These are phyloP conservation scores for Coemansia sp. DNA, from an alignment of 192 early-diverging fungal species.

Conservation along the genomic window DNA sequence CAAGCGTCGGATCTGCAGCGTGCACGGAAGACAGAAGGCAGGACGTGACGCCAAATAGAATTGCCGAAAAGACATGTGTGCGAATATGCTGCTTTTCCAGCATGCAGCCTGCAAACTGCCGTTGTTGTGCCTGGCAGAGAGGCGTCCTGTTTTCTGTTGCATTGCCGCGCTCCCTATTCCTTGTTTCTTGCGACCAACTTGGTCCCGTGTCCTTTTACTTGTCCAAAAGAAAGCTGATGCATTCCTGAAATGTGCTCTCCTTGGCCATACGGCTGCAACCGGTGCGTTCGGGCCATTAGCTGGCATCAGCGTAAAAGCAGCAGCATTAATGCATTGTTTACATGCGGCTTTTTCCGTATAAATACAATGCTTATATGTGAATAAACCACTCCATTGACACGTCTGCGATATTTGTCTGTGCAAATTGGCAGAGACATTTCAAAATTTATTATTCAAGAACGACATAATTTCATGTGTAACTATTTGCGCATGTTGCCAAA, in stretches of 20 bases:
- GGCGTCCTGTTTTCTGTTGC: conserved; percentile 2
- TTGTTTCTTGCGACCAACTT: background rate
- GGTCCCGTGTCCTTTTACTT: conserved; percentile 1
- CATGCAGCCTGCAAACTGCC: conserved; percentile 8
- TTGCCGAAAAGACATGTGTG: conserved; percentile 12
- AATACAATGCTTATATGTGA: background rate
- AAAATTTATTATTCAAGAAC: too few species aligned
- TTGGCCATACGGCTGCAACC: background rate
- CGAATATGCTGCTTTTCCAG: conserved; percentile 13
- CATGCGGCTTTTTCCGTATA: background rate
- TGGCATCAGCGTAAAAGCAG: background rate
- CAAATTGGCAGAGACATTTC: background rate
- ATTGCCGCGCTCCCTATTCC: background rate
- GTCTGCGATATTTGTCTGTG: background rate
- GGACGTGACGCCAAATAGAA: conserved; percentile 14
- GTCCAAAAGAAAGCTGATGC: too few species aligned
- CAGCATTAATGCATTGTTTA: background rate
- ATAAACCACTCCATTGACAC: background rate
- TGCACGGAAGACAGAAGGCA: background rate
- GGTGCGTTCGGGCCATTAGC: conserved; percentile 2
- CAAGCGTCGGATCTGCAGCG: conserved; percentile 3
- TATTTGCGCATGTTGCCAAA: background rate
- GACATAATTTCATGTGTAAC: background rate
- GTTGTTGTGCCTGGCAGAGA: conserved; percentile 1
- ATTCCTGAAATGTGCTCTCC: background rate